Evolutionary conservation across 2,329 filamentous ascomycete genomes (phyloP), one percentile per base, ranked within the genome.

Genomic region (Neofusicoccum ribis): DNA sequence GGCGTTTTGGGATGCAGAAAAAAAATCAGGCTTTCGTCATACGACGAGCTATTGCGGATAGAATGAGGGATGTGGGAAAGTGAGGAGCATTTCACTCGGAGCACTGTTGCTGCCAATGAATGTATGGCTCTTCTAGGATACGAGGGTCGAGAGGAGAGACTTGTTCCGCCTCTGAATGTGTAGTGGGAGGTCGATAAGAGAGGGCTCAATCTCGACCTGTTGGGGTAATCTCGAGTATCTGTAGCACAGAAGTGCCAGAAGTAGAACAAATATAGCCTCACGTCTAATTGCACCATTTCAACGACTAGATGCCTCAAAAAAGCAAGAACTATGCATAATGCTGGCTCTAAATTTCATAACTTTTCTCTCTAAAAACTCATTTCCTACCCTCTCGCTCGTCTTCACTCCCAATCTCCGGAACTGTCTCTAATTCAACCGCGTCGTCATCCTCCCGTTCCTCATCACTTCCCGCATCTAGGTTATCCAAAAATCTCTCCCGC

Each of bases 401-500:
- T 5, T 58, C 54, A 11, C 39, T 44, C 27, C 39, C 65, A 34
- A 68, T 67, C 11, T 65, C 63, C 54, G 70, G 71, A 5, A 77
- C 72, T 31, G 68, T 75, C 34, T 67, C 66, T 63, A 77, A 63
- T 65, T 77, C 74, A 23, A 76, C 67, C 15, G 66, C 70, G 11
- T 75, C 70, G 11, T 69, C 67, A 23, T 62, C 64, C 3, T 54
- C 68, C 14, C 68, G 68, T 14, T 70, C 72, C 15, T 69, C 72
- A 17, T 69, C 50, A 9, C 52, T 37, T 17, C 37, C 12, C 47
- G 11, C 41, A 12, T 36, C 51, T 14, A 7, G 17, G 4, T 61
- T 23, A 31, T 65, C 63, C 44, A 60, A 46, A 47, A 60, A 60
- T 1, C 54, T 17, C 46, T 61, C 77, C 63, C 88, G 88, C 66